Evolutionary conservation across 805 yeast genomes (phyloP).

Genomic region (Candida berthetii): DNA sequence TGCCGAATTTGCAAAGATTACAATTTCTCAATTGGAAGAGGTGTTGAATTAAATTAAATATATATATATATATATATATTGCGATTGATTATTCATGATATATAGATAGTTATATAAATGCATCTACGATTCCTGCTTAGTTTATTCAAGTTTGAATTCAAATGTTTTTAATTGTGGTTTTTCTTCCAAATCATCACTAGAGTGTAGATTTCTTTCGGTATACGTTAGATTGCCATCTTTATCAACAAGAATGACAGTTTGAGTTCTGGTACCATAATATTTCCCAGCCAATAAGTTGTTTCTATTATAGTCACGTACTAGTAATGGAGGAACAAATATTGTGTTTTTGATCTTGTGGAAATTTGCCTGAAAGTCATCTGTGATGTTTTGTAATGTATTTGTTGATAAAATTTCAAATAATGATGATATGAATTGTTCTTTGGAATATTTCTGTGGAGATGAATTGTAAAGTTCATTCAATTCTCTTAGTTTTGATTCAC

Average conservation of each 20-base stretch:
- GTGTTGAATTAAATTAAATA: background rate
- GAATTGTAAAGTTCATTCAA: conserved; percentile 20
- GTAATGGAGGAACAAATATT: conserved; percentile 69
- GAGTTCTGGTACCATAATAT: conserved; percentile 84
- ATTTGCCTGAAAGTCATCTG: conserved; percentile 23
- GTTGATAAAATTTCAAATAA: conserved; percentile 53
- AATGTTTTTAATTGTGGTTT: conserved; percentile 16
- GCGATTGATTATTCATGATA: no score
- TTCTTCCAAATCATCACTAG: conserved; percentile 30
- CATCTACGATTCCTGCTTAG: no score
- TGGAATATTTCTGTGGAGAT: conserved; percentile 17
- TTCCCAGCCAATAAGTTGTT: conserved; percentile 36
- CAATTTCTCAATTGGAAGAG: conserved; percentile 15
- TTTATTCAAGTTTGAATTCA: conserved; percentile 14
- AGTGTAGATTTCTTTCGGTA: conserved; percentile 55
- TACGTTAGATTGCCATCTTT: conserved; percentile 46
- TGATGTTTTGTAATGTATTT: conserved; percentile 25
- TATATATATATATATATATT: background rate
- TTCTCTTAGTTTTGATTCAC: conserved; percentile 37
- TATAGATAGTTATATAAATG: no score
- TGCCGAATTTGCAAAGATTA: conserved; percentile 35
- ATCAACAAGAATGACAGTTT: conserved; percentile 64
- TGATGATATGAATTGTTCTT: conserved; percentile 38
- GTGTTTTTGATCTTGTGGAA: conserved; percentile 45
- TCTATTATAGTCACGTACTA: conserved; percentile 24